Evolutionary conservation across 108 stramenopile genomes (phyloP), one percentile per base, ranked within the genome.

Genomic region (Bacterosira constricta): DNA sequence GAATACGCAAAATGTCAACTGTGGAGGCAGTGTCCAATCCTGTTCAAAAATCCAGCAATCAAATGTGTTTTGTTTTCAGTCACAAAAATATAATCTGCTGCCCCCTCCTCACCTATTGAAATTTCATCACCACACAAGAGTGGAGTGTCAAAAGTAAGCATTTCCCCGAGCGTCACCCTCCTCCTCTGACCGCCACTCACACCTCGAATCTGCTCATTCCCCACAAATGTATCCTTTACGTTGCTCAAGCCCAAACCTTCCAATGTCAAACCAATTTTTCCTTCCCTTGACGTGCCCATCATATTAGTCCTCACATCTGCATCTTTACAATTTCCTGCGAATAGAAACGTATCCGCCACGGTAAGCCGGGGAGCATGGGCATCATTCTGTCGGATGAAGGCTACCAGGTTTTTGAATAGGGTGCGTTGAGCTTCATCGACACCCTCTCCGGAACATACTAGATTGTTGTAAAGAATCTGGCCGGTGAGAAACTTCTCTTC

Each of bases 11-110:
- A 41, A 93, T 90, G 70, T 91, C 92, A 23, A 80, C 83, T 0
- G 92, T 88, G 3, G 89, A 84, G 11, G 87, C 85, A 26, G 83
- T 50, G 72, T 93, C 92, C 26, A 93, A 75, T n/a, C 92, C 92
- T 6, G 83, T 90, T n/a, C n/a, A n/a, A n/a, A n/a, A n/a, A n/a
- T n/a, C n/a, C n/a, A 6, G 87, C 80, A 61, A n/a, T n/a, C n/a
- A n/a, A n/a, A n/a, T n/a, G n/a, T n/a, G n/a, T n/a, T n/a, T n/a
- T n/a, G n/a, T n/a, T n/a, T n/a, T n/a, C n/a, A n/a, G n/a, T n/a
- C n/a, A n/a, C n/a, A n/a, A n/a, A n/a, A n/a, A n/a, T n/a, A n/a
- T n/a, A n/a, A n/a, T n/a, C n/a, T n/a, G n/a, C n/a, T n/a, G n/a
- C n/a, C n/a, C n/a, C n/a, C n/a, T n/a, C n/a, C 53, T 27, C 29